Conservation (phyloP, 2,329 filamentous ascomycete species). For the Calonectria ilicicola region DNA sequence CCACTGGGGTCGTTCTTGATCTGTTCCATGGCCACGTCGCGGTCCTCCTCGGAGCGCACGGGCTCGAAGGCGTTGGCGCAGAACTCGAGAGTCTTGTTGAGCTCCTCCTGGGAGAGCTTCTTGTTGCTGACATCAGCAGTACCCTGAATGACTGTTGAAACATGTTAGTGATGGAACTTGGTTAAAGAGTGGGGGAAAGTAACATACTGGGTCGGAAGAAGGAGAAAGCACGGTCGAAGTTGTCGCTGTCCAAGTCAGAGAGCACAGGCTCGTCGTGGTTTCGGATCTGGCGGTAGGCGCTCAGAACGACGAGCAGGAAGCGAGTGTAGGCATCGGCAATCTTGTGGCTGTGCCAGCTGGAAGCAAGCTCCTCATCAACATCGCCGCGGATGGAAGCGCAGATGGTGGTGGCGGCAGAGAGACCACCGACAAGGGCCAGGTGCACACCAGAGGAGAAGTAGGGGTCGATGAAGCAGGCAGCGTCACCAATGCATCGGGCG, state of each 20-base stretch:
- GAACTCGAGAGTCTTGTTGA: constrained; percentile 49
- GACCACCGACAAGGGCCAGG: constrained; percentile 54
- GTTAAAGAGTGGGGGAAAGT: not conserved
- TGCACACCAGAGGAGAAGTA: constrained; percentile 62
- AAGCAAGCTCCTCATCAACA: constrained; percentile 50
- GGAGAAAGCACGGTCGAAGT: constrained; percentile 57
- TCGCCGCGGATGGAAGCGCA: constrained; percentile 53
- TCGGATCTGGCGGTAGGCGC: constrained; percentile 53
- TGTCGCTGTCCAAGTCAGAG: constrained; percentile 54
- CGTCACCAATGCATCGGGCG: constrained; percentile 58
- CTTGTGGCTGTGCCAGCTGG: constrained; percentile 58
- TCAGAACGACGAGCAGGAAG: constrained; percentile 51
- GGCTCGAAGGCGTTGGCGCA: constrained; percentile 46
- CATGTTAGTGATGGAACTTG: not conserved
- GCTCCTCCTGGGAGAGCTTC: constrained; percentile 46
- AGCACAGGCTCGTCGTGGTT: constrained; percentile 52
- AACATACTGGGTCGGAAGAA: constrained; percentile 54
- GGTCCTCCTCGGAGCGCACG: constrained; percentile 25
- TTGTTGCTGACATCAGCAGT: constrained; percentile 43
- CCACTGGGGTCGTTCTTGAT: constrained; percentile 27
- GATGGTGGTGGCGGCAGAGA: constrained; percentile 60
- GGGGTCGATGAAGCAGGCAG: constrained; percentile 62
- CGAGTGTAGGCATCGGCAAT: constrained; percentile 58
- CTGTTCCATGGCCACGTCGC: constrained; percentile 9
- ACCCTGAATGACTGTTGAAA: constrained; percentile 51